Conservation (phyloP, 2,329 filamentous ascomycete species). For the Ceratocystiopsis sp. region DNA sequence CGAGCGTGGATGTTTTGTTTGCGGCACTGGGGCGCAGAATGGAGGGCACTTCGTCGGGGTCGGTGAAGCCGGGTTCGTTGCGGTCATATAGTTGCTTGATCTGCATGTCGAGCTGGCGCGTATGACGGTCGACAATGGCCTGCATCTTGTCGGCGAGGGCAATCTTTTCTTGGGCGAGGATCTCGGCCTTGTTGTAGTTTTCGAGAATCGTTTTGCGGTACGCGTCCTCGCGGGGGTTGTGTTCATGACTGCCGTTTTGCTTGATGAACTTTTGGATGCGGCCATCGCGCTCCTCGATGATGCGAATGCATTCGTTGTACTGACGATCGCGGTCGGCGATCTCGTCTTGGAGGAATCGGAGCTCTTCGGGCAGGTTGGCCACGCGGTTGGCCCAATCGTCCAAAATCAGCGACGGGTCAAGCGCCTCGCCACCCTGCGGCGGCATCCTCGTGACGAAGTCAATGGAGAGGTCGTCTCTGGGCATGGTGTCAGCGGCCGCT, state of each 20-base stretch:
- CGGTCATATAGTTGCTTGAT: slow-evolving; percentile 45
- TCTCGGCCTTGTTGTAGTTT: slow-evolving; percentile 50
- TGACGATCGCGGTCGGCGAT: slow-evolving; percentile 63
- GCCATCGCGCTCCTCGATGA: slow-evolving; percentile 54
- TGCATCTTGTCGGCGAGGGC: slow-evolving; percentile 48
- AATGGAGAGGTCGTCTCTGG: slow-evolving; percentile 57
- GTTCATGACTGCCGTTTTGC: slow-evolving; percentile 52
- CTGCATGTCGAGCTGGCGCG: slow-evolving; percentile 42
- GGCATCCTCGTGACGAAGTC: slow-evolving; percentile 53
- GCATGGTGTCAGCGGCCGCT: slow-evolving; percentile 28
- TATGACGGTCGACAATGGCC: slow-evolving; percentile 43
- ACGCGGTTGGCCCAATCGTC: slow-evolving; percentile 63
- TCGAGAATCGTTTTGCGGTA: slow-evolving; percentile 49
- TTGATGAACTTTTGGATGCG: slow-evolving; percentile 73
- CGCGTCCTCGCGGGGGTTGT: slow-evolving; percentile 58
- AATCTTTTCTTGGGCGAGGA: slow-evolving; percentile 60
- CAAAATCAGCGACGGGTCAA: slow-evolving; percentile 52
- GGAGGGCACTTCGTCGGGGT: slow-evolving; percentile 46
- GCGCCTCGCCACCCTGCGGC: slow-evolving; percentile 39
- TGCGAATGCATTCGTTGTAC: slow-evolving; percentile 49
- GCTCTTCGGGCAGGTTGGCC: slow-evolving; percentile 66
- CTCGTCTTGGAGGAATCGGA: slow-evolving; percentile 70
- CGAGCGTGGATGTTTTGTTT: slow-evolving; percentile 27
- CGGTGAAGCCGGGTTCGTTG: slow-evolving; percentile 41
- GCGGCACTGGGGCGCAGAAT: slow-evolving; percentile 40